Evolutionary conservation across 257 asterid genomes (phyloP).

Genomic region (Schizonepeta tenuifolia): DNA sequence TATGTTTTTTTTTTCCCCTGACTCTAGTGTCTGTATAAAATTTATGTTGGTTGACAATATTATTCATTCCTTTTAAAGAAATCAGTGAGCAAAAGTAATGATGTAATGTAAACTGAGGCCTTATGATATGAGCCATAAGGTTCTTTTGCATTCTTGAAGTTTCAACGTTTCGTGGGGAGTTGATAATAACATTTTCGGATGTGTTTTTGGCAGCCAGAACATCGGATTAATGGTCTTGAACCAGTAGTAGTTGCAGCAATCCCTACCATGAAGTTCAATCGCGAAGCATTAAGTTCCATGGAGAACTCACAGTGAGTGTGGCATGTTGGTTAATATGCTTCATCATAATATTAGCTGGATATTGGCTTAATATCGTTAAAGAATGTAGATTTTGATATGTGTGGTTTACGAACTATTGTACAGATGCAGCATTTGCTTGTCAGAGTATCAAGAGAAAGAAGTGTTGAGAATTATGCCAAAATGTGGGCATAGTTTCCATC

Average conservation of each 20-base stretch:
- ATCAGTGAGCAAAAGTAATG: background rate
- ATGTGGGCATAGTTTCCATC: slow-evolving; percentile 88
- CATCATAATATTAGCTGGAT: too few relatives aligned
- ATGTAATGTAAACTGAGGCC: background rate
- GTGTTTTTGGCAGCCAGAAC: slow-evolving; percentile 69
- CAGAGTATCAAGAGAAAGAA: slow-evolving; percentile 86
- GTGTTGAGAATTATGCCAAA: slow-evolving; percentile 84
- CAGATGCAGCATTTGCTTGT: slow-evolving; percentile 85
- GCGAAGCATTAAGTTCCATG: slow-evolving; percentile 65
- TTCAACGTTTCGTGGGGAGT: background rate
- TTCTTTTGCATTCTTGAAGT: background rate
- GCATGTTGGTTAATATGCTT: background rate
- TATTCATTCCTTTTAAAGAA: background rate
- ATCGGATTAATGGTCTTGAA: slow-evolving; percentile 69
- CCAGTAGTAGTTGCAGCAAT: slow-evolving; percentile 81
- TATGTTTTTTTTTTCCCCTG: background rate
- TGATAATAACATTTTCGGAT: background rate
- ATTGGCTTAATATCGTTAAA: background rate
- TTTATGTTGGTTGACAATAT: background rate
- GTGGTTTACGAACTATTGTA: slow-evolving; percentile 10
- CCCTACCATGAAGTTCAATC: slow-evolving; percentile 77
- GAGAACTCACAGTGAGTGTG: slow-evolving; percentile 78
- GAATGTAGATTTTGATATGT: background rate
- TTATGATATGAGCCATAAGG: background rate
- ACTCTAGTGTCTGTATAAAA: background rate